Conservation (phyloP, 371 early-diverging fungal species). For the Apophysomyces variabilis region DNA sequence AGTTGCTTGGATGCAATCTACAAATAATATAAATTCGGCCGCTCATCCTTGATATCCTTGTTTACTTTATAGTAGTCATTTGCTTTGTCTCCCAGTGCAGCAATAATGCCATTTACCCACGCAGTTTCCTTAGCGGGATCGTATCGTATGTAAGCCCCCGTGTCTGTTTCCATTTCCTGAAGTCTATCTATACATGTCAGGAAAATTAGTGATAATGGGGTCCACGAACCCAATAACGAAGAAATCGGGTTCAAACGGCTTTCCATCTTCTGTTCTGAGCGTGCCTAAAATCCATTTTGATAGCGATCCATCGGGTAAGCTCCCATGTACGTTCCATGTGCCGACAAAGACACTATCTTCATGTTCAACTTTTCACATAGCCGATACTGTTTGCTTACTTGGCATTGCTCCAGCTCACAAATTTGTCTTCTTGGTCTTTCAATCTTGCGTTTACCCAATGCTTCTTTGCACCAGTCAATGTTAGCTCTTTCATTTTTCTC, state of each 20-base stretch:
- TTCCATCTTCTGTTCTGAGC: conserved; percentile 35
- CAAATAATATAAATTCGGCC: background rate
- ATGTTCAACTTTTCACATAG: background rate
- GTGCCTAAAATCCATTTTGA: conserved; percentile 68
- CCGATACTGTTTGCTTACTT: conserved; percentile 36
- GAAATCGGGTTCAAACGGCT: conserved; percentile 62
- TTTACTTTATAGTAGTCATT: conserved; percentile 60
- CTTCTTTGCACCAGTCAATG: conserved; percentile 49
- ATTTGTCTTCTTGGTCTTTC: conserved; percentile 55
- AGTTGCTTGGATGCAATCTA: conserved; percentile 78
- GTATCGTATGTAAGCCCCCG: conserved; percentile 83
- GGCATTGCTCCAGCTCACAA: conserved; percentile 50
- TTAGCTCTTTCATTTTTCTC: conserved; percentile 19
- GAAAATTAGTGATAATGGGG: background rate
- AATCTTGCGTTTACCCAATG: conserved; percentile 65
- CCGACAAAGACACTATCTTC: conserved; percentile 73
- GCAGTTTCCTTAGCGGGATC: conserved; percentile 78
- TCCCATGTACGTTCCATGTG: conserved; percentile 94
- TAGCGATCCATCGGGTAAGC: conserved; percentile 61
- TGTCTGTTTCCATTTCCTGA: conserved; percentile 88
- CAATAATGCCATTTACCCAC: conserved; percentile 80
- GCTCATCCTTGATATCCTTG: background rate
- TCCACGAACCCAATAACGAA: conserved; percentile 72
- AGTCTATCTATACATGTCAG: conserved; percentile 52
- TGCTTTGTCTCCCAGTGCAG: conserved; percentile 58